These are phyloP conservation scores for Hemileia vastatrix DNA, from an alignment of 1,284 basidiomycete genomes.

Conservation along the genomic window DNA sequence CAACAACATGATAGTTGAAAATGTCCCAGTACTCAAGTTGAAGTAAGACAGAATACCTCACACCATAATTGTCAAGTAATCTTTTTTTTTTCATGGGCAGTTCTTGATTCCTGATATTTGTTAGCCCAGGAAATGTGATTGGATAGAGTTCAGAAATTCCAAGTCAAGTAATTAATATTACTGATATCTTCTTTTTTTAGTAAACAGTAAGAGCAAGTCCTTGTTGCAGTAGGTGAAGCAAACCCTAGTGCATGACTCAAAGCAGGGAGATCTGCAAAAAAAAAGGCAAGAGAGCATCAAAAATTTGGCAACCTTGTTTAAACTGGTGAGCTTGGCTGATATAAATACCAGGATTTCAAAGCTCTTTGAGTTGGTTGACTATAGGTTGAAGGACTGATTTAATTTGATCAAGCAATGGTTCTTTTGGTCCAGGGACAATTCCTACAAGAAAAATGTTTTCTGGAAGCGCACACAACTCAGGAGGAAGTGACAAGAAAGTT, in stretches of 20 bases:
- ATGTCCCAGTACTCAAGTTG: conserved; percentile 8
- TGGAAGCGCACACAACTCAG: conserved; percentile 34
- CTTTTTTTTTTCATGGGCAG: too few relatives aligned
- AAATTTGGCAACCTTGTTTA: not conserved
- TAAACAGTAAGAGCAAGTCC: conserved; percentile 21
- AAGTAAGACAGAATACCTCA: conserved; percentile 5
- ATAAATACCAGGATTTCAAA: conserved; percentile 41
- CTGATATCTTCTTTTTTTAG: not conserved
- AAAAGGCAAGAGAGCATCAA: conserved; percentile 18
- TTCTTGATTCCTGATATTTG: too few relatives aligned
- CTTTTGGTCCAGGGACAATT: conserved; percentile 40
- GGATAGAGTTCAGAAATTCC: too few relatives aligned
- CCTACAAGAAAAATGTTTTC: conserved; percentile 47
- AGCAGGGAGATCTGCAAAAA: conserved; percentile 25
- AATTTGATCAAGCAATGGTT: conserved; percentile 27
- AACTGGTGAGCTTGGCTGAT: conserved; percentile 1
- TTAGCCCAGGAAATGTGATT: too few relatives aligned
- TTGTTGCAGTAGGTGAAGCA: not conserved
- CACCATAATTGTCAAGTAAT: too few relatives aligned
- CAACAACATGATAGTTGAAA: conserved; percentile 3
- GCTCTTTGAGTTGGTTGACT: conserved; percentile 35
- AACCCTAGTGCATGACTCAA: conserved; percentile 18
- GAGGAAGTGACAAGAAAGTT: conserved; percentile 28
- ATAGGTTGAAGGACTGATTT: conserved; percentile 42
- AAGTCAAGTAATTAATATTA: conserved; percentile 4